phyloP scores from a whole-genome alignment of 2,329 filamentous ascomycete species.

The Diplodia corticola region DNA sequence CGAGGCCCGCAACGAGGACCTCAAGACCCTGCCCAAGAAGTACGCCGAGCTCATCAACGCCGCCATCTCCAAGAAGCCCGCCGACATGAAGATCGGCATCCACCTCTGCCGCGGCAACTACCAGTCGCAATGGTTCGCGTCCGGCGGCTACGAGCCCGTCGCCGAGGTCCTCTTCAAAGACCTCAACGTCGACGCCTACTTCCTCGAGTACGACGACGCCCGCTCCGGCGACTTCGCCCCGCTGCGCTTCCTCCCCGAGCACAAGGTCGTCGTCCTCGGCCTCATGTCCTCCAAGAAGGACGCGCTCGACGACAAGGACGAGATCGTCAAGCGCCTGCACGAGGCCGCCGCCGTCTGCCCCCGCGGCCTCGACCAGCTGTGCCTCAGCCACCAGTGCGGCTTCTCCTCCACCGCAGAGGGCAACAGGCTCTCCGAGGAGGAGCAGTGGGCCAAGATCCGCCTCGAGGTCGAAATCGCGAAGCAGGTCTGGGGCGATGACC shows the following conservation, averaged over 20 bases:
- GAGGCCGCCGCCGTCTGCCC: constrained; percentile 49
- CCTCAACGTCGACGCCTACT: constrained; percentile 59
- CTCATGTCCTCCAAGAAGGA: constrained; percentile 60
- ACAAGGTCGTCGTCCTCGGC: constrained; percentile 59
- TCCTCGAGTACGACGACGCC: constrained; percentile 61
- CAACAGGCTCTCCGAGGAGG: constrained; percentile 56
- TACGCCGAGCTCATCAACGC: constrained; percentile 59
- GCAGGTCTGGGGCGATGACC: constrained; percentile 56
- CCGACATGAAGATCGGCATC: constrained; percentile 58
- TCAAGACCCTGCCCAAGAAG: constrained; percentile 51
- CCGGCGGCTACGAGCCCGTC: constrained; percentile 60
- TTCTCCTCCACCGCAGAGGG: constrained; percentile 60
- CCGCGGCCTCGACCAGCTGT: constrained; percentile 57
- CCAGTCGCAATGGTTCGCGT: constrained; percentile 58
- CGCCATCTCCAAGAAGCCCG: constrained; percentile 53
- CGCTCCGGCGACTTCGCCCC: constrained; percentile 58
- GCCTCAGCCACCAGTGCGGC: constrained; percentile 59
- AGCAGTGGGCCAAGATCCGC: constrained; percentile 60
- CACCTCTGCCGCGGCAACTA: constrained; percentile 61
- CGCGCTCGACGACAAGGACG: constrained; percentile 53
- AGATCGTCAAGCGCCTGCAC: constrained; percentile 41
- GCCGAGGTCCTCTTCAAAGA: constrained; percentile 59
- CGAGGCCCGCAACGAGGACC: constrained; percentile 53
- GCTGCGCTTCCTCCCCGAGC: constrained; percentile 53
- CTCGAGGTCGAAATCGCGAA: constrained; percentile 59